phyloP scores from a whole-genome alignment of 2,329 filamentous ascomycete genomes.

The Paracamarosporium sp. region DNA sequence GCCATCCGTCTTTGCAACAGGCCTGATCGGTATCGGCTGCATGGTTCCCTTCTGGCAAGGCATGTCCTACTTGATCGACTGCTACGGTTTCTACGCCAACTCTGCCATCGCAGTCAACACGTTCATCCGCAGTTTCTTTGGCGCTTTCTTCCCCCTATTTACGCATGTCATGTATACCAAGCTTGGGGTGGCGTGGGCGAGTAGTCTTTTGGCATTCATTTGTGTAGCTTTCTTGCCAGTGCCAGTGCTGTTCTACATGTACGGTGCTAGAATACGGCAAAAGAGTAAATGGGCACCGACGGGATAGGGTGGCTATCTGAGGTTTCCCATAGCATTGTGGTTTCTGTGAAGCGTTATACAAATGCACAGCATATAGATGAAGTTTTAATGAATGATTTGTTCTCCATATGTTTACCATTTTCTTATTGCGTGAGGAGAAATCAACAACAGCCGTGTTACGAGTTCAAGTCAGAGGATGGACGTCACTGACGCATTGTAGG shows the following conservation, averaged over 20 bases:
- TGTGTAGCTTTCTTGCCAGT: conserved; percentile 42
- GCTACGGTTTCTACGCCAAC: conserved; percentile 54
- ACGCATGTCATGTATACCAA: conserved; percentile 55
- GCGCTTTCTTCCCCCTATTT: conserved; percentile 59
- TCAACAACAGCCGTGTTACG: not conserved
- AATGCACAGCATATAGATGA: not conserved
- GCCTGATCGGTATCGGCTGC: conserved; percentile 74
- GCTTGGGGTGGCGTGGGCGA: conserved; percentile 44
- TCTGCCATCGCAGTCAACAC: conserved; percentile 58
- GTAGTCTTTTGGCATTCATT: conserved; percentile 40
- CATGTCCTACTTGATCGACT: conserved; percentile 82
- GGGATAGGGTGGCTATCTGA: too few relatives aligned
- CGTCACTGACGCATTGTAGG: too few relatives aligned
- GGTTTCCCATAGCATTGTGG: too few relatives aligned
- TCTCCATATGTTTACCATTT: not conserved
- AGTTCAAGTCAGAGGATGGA: too few relatives aligned
- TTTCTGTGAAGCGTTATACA: too few relatives aligned
- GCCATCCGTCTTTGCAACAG: conserved; percentile 62
- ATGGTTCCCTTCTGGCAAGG: conserved; percentile 83
- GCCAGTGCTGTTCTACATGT: conserved; percentile 44
- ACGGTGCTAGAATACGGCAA: conserved; percentile 38
- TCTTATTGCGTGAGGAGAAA: not conserved
- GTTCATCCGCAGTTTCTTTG: conserved; percentile 57
- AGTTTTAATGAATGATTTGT: not conserved
- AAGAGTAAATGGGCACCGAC: conserved; percentile 42